Evolutionary conservation across 371 early-diverging fungal genomes (phyloP).

Genomic region (Mortierella sp.): DNA sequence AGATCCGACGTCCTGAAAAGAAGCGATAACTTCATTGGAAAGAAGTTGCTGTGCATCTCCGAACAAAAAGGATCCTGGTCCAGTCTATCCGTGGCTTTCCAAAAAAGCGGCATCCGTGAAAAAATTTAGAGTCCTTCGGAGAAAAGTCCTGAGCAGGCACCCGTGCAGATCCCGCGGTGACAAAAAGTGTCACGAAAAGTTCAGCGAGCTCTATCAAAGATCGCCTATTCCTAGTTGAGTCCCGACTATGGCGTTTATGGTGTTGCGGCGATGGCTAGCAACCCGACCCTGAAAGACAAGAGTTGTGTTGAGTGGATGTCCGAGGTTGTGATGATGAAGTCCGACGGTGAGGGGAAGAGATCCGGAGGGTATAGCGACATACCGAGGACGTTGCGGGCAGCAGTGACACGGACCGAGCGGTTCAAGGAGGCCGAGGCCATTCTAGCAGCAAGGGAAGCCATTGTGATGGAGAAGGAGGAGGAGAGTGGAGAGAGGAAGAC

Average conservation of each 20-base stretch:
- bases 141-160: background rate
- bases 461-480: constrained; percentile 20
- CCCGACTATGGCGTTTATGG: background rate
- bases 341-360: background rate
- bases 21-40: background rate
- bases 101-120: constrained; percentile 5
- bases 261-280: background rate
- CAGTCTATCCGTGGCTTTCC: background rate
- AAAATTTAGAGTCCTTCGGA: constrained; percentile 12
- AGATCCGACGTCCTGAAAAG: background rate
- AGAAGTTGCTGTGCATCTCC: background rate
- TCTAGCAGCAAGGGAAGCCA: constrained; percentile 54
- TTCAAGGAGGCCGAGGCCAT: constrained; percentile 46
- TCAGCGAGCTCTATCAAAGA: background rate
- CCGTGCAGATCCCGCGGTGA: background rate
- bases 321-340: constrained; percentile 4
- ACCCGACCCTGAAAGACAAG: background rate
- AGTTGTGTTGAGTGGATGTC: background rate
- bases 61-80: background rate
- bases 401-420: constrained; percentile 47
- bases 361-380: constrained; percentile 9
- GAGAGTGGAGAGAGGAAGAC: constrained; percentile 6
- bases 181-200: background rate
- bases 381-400: constrained; percentile 55
- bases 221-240: background rate